Conservation (phyloP, 1,284 basidiomycete genomes). For the Sporisorium graminicola region DNA sequence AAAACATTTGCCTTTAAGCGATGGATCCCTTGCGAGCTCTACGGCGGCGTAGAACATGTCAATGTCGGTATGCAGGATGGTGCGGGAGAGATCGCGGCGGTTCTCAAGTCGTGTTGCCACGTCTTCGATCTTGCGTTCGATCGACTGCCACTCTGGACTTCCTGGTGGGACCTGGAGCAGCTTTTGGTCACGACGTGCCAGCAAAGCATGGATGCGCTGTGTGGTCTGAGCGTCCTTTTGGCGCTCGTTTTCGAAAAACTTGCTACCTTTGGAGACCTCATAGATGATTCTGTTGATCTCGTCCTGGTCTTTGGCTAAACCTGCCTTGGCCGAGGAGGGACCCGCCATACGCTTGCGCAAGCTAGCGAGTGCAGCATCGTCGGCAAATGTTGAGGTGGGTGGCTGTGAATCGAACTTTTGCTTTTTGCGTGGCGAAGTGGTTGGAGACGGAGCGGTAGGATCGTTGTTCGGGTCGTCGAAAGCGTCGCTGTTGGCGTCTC, state of each 20-base stretch:
- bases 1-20: constrained; percentile 75
- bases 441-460: constrained; percentile 39
- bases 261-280: constrained; percentile 65
- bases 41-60: constrained; percentile 69
- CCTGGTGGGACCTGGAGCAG: constrained; percentile 32
- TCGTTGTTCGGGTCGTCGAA: constrained; percentile 50
- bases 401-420: constrained; percentile 21
- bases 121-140: constrained; percentile 55
- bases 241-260: constrained; percentile 79
- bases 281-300: constrained; percentile 62
- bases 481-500: constrained; percentile 41
- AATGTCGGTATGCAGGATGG: constrained; percentile 82
- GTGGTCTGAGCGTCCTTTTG: constrained; percentile 84
- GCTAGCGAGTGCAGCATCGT: constrained; percentile 55
- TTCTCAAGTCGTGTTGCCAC: constrained; percentile 79
- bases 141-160: constrained; percentile 47
- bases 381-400: background rate
- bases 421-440: constrained; percentile 44
- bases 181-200: constrained; percentile 53
- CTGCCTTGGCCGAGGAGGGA: constrained; percentile 66
- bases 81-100: constrained; percentile 82
- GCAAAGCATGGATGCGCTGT: constrained; percentile 75
- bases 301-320: constrained; percentile 62
- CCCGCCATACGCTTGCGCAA: constrained; percentile 62
- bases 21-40: constrained; percentile 81